phyloP scores from a whole-genome alignment of 768 basidiomycete species.

The Lactarius hengduanensis region DNA sequence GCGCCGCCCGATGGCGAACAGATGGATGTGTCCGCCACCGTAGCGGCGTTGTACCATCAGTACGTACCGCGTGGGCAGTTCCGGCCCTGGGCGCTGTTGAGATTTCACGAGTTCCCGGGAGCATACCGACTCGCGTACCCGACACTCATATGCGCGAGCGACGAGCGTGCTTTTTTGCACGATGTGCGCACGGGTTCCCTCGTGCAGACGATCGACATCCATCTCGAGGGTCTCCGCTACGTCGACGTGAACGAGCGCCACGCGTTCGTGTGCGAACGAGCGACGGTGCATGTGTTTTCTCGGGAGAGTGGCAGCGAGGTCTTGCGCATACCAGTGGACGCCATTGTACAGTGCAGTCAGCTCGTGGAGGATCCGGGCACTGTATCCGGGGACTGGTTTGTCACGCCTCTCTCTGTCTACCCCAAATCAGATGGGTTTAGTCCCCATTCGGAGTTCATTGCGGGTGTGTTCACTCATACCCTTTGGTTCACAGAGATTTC shows the following conservation, averaged over 20 bases:
- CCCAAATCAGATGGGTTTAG: background rate
- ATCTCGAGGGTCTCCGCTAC: conserved; percentile 44
- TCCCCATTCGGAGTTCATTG: background rate
- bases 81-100: conserved; percentile 58
- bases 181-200: conserved; percentile 54
- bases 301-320: conserved; percentile 46
- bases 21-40: conserved; percentile 30
- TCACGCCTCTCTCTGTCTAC: conserved; percentile 1
- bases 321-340: conserved; percentile 35
- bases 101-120: conserved; percentile 41
- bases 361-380: background rate
- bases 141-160: conserved; percentile 51
- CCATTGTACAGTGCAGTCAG: conserved; percentile 4
- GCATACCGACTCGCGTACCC: conserved; percentile 74
- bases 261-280: conserved; percentile 56
- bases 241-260: conserved; percentile 62
- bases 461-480: background rate
- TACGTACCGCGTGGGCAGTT: conserved; percentile 49
- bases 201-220: conserved; percentile 47
- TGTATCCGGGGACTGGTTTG: conserved; percentile 13
- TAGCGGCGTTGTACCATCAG: conserved; percentile 29
- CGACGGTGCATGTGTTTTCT: conserved; percentile 52
- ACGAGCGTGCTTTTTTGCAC: conserved; percentile 53
- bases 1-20: conserved; percentile 31
- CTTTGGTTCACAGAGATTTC: background rate